Evolutionary conservation across 2,329 filamentous ascomycete species (phyloP).

Genomic region (Cladophialophora psammophila): DNA sequence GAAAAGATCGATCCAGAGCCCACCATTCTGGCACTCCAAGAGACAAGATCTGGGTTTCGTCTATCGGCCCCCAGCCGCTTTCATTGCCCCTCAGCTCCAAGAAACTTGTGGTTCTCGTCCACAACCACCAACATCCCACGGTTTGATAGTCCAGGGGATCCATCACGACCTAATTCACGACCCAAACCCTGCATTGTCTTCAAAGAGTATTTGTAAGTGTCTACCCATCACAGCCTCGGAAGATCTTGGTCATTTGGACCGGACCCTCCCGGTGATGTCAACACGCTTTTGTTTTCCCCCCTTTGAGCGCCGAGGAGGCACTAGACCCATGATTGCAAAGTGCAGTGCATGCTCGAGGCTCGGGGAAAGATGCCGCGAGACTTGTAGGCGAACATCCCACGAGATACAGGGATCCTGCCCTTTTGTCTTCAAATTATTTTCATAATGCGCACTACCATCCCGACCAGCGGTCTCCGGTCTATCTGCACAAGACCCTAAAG

Average conservation of each 20-base stretch:
- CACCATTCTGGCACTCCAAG: slow-evolving; percentile 20
- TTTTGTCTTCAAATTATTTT: background rate
- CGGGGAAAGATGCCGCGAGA: background rate
- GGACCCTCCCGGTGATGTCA: background rate
- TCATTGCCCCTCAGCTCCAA: slow-evolving; percentile 14
- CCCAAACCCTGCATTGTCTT: slow-evolving; percentile 7
- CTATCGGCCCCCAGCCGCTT: slow-evolving; percentile 29
- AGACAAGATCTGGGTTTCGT: slow-evolving; percentile 35
- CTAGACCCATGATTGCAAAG: background rate
- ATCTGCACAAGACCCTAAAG: background rate
- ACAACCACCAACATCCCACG: background rate
- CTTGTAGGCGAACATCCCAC: slow-evolving; percentile 13
- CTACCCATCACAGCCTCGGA: background rate
- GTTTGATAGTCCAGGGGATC: background rate
- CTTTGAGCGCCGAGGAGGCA: background rate
- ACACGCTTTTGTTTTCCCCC: background rate
- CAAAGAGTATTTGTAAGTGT: slow-evolving; percentile 7
- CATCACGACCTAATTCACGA: background rate
- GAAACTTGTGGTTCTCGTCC: slow-evolving; percentile 3
- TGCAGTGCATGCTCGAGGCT: slow-evolving; percentile 2
- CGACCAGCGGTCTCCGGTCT: slow-evolving; percentile 2
- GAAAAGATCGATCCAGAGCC: slow-evolving; percentile 29
- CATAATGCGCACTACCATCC: background rate
- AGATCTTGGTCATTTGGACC: slow-evolving; percentile 11
- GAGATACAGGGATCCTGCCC: slow-evolving; percentile 9